Conservation (phyloP, 2,329 filamentous ascomycete genomes). For the Ophiosphaerella narmari region DNA sequence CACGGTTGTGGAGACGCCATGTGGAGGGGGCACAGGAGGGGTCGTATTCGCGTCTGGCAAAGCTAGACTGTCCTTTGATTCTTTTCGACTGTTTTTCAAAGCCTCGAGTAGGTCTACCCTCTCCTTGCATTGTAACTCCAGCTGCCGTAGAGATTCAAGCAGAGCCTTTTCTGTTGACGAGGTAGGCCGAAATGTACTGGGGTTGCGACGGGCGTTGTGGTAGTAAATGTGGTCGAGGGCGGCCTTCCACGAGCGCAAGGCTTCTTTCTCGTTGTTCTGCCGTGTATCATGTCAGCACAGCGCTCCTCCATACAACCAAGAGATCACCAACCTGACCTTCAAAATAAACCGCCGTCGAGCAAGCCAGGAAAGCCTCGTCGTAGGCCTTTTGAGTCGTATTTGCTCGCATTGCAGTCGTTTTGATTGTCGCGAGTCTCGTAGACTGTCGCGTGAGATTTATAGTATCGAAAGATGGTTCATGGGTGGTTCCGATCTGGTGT, state of each 20-base stretch:
- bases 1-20: constrained; percentile 15
- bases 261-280: constrained; percentile 89
- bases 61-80: constrained; percentile 49
- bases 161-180: constrained; percentile 84
- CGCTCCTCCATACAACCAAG: not conserved
- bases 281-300: constrained; percentile 2
- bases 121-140: constrained; percentile 93
- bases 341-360: constrained; percentile 95
- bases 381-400: constrained; percentile 93
- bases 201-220: constrained; percentile 76
- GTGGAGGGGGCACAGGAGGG: constrained; percentile 30
- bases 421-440: constrained; percentile 6
- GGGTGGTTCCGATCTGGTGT: constrained; percentile 15
- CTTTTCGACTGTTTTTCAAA: constrained; percentile 67
- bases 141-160: constrained; percentile 76
- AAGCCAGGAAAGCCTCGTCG: constrained; percentile 92
- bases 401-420: constrained; percentile 52
- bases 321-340: constrained; percentile 75
- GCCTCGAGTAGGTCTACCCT: constrained; percentile 86
- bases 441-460: constrained; percentile 47
- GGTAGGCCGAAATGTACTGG: constrained; percentile 70
- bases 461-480: constrained; percentile 32
- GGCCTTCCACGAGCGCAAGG: constrained; percentile 84
- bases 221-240: constrained; percentile 89
- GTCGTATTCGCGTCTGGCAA: constrained; percentile 22